phyloP scores from a whole-genome alignment of 805 yeast species.

The Kodamaea nitidulidarum region DNA sequence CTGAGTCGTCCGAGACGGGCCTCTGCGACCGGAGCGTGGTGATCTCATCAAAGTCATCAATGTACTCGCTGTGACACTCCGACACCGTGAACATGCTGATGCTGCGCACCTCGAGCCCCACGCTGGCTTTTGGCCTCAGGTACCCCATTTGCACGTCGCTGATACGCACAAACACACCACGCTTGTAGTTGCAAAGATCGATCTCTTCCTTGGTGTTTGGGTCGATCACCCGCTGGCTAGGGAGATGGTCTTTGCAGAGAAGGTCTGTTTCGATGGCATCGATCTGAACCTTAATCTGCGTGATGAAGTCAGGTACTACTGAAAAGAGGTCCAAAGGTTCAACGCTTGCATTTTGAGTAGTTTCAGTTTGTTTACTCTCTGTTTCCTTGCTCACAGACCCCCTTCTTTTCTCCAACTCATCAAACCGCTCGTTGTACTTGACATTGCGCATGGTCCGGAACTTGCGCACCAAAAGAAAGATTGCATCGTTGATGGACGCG shows the following conservation, averaged over 20 bases:
- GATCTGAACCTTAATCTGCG: conserved; percentile 24
- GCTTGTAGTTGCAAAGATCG: conserved; percentile 32
- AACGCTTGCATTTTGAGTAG: too few relatives aligned
- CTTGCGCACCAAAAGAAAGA: conserved; percentile 33
- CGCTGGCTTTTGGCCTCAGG: conserved; percentile 18
- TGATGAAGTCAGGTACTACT: conserved; percentile 26
- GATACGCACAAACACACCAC: conserved; percentile 34
- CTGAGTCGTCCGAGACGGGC: conserved; percentile 23
- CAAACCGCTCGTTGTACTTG: conserved; percentile 18
- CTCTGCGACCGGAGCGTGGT: conserved; percentile 15
- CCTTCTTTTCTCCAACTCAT: too few relatives aligned
- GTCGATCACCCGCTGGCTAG: conserved; percentile 26
- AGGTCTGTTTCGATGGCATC: conserved; percentile 29
- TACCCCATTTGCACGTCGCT: conserved; percentile 20
- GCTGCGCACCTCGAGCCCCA: conserved; percentile 18
- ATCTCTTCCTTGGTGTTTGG: conserved; percentile 20
- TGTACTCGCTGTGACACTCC: conserved; percentile 34
- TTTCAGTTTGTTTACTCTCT: background rate
- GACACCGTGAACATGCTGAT: conserved; percentile 35
- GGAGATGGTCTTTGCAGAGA: conserved; percentile 39
- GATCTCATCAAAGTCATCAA: conserved; percentile 29
- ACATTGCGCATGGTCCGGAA: conserved; percentile 26
- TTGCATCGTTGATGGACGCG: conserved; percentile 33
- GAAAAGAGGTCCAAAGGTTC: conserved; percentile 24
- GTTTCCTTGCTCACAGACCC: too few relatives aligned